phyloP scores from a whole-genome alignment of 495 filamentous ascomycete genomes.

The Talaromyces liani region DNA sequence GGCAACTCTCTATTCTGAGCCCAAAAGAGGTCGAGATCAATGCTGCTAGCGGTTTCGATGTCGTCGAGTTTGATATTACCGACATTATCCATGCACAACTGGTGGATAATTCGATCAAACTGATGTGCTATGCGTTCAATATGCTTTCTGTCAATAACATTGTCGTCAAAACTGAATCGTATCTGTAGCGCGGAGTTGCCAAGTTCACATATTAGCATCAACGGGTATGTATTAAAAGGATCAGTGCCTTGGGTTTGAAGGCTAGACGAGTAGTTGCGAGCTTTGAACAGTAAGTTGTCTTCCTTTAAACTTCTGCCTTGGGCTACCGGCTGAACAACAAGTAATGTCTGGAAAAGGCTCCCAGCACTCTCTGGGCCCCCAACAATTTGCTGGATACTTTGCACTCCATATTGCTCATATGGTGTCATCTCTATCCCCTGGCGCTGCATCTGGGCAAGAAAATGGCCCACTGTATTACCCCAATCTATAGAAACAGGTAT shows the following conservation, averaged over 20 bases:
- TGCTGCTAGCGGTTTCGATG: neutral
- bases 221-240: neutral
- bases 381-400: neutral
- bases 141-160: neutral
- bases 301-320: neutral
- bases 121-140: neutral
- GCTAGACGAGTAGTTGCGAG: neutral
- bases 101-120: neutral
- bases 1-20: neutral
- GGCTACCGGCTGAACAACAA: neutral
- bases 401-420: neutral
- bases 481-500: neutral
- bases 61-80: neutral
- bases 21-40: neutral
- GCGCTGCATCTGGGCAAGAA: neutral
- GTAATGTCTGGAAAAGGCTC: neutral
- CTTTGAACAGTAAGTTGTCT: neutral
- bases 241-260: neutral
- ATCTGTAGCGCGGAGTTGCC: neutral
- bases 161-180: neutral
- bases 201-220: neutral
- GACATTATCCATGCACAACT: neutral
- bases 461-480: neutral
- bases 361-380: neutral
- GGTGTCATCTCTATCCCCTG: neutral